Evolutionary conservation across 2,329 filamentous ascomycete species (phyloP), one percentile per base, ranked within the genome.

Genomic region (Fusarium redolens): DNA sequence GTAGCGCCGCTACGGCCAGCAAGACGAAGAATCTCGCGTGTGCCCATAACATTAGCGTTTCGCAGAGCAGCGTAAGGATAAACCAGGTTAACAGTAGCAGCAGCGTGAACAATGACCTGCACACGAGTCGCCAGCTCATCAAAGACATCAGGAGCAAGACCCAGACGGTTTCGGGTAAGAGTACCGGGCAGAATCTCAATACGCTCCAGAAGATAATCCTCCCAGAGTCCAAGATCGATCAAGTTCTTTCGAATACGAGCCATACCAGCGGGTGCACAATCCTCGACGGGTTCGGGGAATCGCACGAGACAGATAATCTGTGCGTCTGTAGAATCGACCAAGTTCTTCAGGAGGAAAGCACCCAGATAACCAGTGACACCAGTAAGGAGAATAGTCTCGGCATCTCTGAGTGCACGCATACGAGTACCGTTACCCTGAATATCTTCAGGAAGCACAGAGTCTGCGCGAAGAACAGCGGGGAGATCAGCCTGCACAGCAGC

Each of bases 1-100:
- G 93, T 94, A 2, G 92, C 92, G 17, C 91, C 91, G 30, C 86
- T 88, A 41, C 87, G 86, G 64, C 88, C 87, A 0, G 93, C 93
- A 31, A 96, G 84, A 47, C 93, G 91, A 57, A 96, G 81, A 43
- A 95, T 88, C 78, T 95, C 92, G 45, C 89, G 85, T 1, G 93
- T 95, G n/a, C 93, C 93, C n/a, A 89, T 90, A 5, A 96, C 91
- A 74, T 96, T 96, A 64, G 92, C 89, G 56, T 87, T 89, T 59
- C 92, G 88, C 73, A 96, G 84, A 0, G 92, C 92, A 45, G 93
- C 93, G 73, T 95, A 95, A 0, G 93, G 93, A 73, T 96, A 95
- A 0, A 96, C 92, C 54, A 96, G 84, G 78, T 94, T 94, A 77
- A 96, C 93, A 1, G 91, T 93, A 9, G 93, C 93, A 31, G 90